Base-by-base conservation (phyloP, 1,284 basidiomycete species). In the Trichosporon asahii region DNA sequence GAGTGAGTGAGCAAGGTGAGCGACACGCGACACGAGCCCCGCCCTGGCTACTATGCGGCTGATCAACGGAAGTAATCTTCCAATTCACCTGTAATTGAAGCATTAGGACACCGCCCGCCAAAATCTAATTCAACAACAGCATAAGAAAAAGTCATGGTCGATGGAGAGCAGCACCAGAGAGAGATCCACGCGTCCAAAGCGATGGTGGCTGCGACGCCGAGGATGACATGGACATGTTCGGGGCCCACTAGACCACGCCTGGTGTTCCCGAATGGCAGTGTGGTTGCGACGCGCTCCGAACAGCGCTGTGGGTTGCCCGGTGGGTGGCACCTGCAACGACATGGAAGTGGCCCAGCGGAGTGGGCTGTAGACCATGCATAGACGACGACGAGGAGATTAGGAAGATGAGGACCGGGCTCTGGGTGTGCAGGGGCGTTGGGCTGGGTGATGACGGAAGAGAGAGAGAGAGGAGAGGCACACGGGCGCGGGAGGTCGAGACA, bases 401-500 rank as follows among this genome's bases (percentile, higher is more conserved):
- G 37, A 12, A 40, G 2, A 40, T 14, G 37, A 14, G 37, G 2
- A 12, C 6, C 14, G n/a, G n/a, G n/a, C 7, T 40, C 9, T 40
- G 37, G 2, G 37, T 7, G 37, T 40, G 37, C 37, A 2, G 37
- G 11, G 37, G n/a, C n/a, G n/a, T n/a, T n/a, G n/a, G 37, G n/a
- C 44, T 46, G 11, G 44, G 21, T 25, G 23, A 11, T 53, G 49
- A 53, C 49, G 49, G 49, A 53, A 53, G 18, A 9, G 15, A 23
- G 21, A 9, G 6, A 21, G 7, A 25, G 18, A 25, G 15, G 9
- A 21, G 49, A 21, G 49, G 49, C 11, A 23, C 49, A 53, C 40
- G 23, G 49, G 49, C 40, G 49, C 49, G 49, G 49, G 49, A 53
- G 49, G 49, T 53, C 49, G 49, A 53, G 49, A 53, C 49, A 53